phyloP scores from a whole-genome alignment of 2,329 filamentous ascomycete genomes.

The Alternaria consortialis region DNA sequence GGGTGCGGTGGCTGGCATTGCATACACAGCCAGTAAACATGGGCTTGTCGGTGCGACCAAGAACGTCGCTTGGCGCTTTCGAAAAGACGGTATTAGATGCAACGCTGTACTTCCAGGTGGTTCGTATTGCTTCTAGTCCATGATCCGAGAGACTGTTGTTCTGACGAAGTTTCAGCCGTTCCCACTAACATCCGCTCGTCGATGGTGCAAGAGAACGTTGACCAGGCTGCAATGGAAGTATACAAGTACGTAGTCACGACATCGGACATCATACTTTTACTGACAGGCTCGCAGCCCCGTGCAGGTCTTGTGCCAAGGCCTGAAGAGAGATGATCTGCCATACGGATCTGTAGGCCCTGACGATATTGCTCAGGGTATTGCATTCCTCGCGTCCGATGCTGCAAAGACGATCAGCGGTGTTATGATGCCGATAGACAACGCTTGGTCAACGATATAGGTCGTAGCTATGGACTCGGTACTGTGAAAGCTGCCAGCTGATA shows the following conservation, averaged over 20 bases:
- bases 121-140: constrained; percentile 6
- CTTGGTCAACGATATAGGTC: constrained; percentile 27
- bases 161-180: constrained; percentile 4
- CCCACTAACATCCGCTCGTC: constrained; percentile 28
- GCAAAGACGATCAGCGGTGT: constrained; percentile 32
- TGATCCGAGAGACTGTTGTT: not conserved
- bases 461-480: not conserved
- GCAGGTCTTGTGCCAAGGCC: not conserved
- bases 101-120: constrained; percentile 58
- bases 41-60: constrained; percentile 59
- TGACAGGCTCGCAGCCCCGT: not conserved
- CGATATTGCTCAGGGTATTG: constrained; percentile 31
- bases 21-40: constrained; percentile 58
- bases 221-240: constrained; percentile 16
- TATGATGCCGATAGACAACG: constrained; percentile 32
- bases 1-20: constrained; percentile 54
- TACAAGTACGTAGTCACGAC: constrained; percentile 15
- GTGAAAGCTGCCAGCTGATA: not conserved
- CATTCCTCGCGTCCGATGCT: constrained; percentile 30
- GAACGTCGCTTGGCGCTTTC: constrained; percentile 59
- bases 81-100: constrained; percentile 56
- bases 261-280: not conserved
- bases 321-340: constrained; percentile 2
- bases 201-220: constrained; percentile 14
- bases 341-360: constrained; percentile 15